phyloP scores from a whole-genome alignment of 2,329 filamentous ascomycete species.

The Zymoseptoria tritici region DNA sequence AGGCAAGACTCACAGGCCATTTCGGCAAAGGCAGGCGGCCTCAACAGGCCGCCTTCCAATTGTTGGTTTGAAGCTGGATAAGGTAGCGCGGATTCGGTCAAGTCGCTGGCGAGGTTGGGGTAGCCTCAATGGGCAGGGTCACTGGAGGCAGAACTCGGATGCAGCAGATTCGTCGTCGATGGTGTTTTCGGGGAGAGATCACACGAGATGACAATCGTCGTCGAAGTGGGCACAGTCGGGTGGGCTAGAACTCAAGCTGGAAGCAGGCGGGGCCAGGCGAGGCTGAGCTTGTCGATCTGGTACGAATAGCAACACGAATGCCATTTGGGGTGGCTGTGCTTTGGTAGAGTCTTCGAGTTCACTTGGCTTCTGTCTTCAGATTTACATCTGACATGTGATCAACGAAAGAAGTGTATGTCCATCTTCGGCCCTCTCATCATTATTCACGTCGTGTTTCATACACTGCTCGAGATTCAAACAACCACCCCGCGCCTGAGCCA shows the following conservation, averaged over 20 bases:
- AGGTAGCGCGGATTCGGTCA: not conserved
- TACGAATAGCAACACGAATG: too few relatives aligned
- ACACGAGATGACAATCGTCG: too few relatives aligned
- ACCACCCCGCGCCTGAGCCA: not conserved
- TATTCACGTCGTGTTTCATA: not conserved
- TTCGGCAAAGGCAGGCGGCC: constrained; percentile 4
- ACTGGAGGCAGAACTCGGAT: not conserved
- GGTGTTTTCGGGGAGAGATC: not conserved
- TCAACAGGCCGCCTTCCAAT: constrained; percentile 9
- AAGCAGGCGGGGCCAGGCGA: too few relatives aligned
- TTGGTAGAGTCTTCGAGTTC: too few relatives aligned
- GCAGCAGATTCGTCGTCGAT: not conserved
- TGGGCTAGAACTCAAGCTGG: too few relatives aligned
- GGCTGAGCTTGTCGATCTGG: too few relatives aligned
- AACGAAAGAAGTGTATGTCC: not conserved
- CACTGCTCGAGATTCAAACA: not conserved
- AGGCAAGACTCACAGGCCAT: constrained; percentile 13
- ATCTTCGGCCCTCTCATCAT: not conserved
- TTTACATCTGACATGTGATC: not conserved
- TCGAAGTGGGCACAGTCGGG: too few relatives aligned
- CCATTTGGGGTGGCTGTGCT: too few relatives aligned
- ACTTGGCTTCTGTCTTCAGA: not conserved
- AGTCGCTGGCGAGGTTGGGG: not conserved
- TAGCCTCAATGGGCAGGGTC: not conserved
- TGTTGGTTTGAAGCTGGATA: constrained; percentile 2